Base-by-base conservation (phyloP, 441 rosid genomes). In the Cnidoscolus chayamansa region DNA sequence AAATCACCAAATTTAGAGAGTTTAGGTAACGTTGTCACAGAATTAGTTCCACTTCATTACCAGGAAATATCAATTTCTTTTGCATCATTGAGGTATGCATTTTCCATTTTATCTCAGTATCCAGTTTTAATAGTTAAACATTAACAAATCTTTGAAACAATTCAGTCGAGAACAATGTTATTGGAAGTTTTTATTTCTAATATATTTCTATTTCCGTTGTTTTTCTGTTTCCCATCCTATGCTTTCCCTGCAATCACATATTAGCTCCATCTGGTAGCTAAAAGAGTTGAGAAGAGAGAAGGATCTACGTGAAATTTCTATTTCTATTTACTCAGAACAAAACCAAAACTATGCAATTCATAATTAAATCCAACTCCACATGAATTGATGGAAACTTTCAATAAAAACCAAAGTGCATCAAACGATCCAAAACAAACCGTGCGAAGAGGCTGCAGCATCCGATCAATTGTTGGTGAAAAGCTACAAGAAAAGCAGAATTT, bases 341-440 rank as follows among this genome's bases (percentile, higher is more conserved):
- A 64, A 16, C 30, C 49, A 37, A 2, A 37, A 10, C 7, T 11
- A 49, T 65, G 45, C 7, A 35, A 35, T 40, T 40, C 45, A 40
- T 40, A 40, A 67, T 55, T 20, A 16, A 17, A 17, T 1, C 25
- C 4, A 13, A 19, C 40, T 15, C 48, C 45, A 67, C 3, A 9
- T 59, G 16, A 15, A 50, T 11, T 3, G 31, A 40, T 10, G 0
- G 60, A 31, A 53, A 3, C 16, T 50, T 50, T 40, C 32, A 45
- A 45, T 19, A 10, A 15, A 15, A 64, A 45, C 30, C 20, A 11
- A 13, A 15, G 2, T 9, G n/a, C 15, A n/a, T 10, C 0, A 40
- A 43, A 68, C 10, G 6, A 17, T 55, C 63, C 17, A 35, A 47
- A 71, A 71, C 74, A 7, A 71, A 71, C 74, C 74, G 30, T 71